Evolutionary conservation across 140 eudicot species (phyloP), one percentile per base, ranked within the genome.

Genomic region (Erigeron philadelphicus): DNA sequence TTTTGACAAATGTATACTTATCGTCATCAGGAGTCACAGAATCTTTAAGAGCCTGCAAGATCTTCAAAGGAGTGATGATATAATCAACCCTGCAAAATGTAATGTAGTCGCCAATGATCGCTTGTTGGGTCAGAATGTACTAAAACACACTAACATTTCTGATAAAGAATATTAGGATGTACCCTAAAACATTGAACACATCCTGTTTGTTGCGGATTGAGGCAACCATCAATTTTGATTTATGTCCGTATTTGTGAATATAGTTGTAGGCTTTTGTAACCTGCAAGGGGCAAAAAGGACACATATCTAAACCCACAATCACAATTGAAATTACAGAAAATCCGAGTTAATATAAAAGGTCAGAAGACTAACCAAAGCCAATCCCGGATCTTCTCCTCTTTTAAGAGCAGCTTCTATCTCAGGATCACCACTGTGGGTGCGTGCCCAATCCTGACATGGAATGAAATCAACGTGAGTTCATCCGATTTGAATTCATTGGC

Each of bases 331-430:
- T 21, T 61, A 61, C 35, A 23, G 9, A 71, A 45, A 23, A 67
- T 65, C 3, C 40, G 40, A 59, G 71, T 70, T 19, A 59, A 45
- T 18, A 38, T 31, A 64, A 56, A 41, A 75, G 31, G 69, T 50
- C 56, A 48, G n/a, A 49, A 53, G 42, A 87, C 91, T 72, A 63
- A 94, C 99, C 97, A 89, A 84, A 78, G 95, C 95, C 88, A 94
- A 77, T 15, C 96, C 99, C 16, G 99, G 97, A 76, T 94, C 99
- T 75, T 89, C 99, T 74, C 99, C 99, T 87, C 95, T 87, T 76
- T 68, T 87, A 41, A 87, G 73, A 76, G 95, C 95, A 68, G 95
- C 86, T 60, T 94, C 97, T 69, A 94, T 78, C 75, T 87, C 97
- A 45, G 97, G 77, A 67, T 94, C 97, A 52, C 99, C 99, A 75